Evolutionary conservation across 306 rosid species (phyloP).

Genomic region (Argentina anserina): DNA sequence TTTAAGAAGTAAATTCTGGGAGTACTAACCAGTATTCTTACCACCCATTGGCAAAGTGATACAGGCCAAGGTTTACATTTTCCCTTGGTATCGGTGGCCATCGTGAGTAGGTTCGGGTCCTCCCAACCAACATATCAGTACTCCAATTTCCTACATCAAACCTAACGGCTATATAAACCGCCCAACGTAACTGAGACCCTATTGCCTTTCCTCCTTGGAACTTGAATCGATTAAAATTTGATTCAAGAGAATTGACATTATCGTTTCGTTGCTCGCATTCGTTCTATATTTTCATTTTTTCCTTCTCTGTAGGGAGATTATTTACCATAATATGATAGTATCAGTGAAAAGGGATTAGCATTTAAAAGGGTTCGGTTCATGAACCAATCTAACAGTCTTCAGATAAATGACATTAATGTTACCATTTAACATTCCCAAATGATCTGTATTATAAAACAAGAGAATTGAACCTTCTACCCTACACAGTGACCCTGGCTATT

Average conservation of each 20-base stretch:
- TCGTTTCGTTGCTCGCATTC: background rate
- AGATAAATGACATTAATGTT: background rate
- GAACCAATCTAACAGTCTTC: background rate
- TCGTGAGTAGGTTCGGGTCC: background rate
- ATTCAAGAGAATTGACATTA: background rate
- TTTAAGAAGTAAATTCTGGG: no score
- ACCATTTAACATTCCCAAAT: background rate
- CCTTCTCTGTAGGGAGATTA: background rate
- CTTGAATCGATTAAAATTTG: background rate
- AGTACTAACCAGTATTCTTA: no score
- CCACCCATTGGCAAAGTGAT: no score
- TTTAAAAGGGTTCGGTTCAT: background rate
- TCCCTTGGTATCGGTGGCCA: no score
- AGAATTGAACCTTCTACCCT: no score
- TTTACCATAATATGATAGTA: background rate
- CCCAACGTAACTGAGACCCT: background rate
- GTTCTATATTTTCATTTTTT: background rate
- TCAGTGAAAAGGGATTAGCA: background rate
- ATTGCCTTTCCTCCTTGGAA: background rate
- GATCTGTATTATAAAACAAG: background rate
- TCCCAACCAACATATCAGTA: background rate
- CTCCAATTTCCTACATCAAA: no score
- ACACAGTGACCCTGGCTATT: background rate
- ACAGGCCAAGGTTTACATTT: no score
- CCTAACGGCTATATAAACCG: no score